Base-by-base conservation (phyloP, 805 yeast genomes). In the Yamadazyma philogaea region DNA sequence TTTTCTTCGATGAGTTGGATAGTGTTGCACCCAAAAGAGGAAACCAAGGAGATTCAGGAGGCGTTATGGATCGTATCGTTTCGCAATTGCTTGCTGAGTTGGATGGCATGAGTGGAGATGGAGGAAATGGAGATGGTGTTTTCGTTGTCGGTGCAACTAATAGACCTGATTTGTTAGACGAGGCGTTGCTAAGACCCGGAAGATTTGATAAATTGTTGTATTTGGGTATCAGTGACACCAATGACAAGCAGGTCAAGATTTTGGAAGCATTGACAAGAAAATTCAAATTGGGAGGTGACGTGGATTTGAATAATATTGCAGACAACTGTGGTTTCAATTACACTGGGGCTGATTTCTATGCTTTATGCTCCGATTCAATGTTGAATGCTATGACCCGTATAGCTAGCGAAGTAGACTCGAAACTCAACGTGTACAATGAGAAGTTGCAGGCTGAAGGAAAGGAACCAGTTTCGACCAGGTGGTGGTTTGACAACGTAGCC, bases 81-180 rank as follows among this genome's bases (percentile, higher is more conserved):
- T 90, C 97, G 0, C 99, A 93, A 61, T 68, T 93, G 30, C 70
- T 93, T 40, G 96, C 98, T 0, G 99, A 93, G 61, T 70, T 93
- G 34, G 99, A 93, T 59, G 98, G 98, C 19, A 91, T 91, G 97
- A 83, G 95, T 55, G 83, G 83, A 7, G 84, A 84, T 6, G 81
- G 76, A 45, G 74, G 76, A 7, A 84, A 82, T 3, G 66, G 63
- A 42, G 70, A 64, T 34, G 98, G 97, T 5, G 96, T 93, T 0
- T 93, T 93, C 61, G 97, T 91, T 4, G 96, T 93, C 34, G 99
- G 99, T n/a, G 99, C 99, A 4, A 93, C 99, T 0, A 93, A 93
- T 56, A 75, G 99, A 54, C 99, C 99, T 0, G 99, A 93, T 67
- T 68, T 93, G 48, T 70, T 93, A 33, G 99, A 93, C 59, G 97